Percentiles rank a stretch among this genome's conserved stretches.
phyloP scores from a whole-genome alignment of 768 basidiomycete species.

The Panus rudis region DNA sequence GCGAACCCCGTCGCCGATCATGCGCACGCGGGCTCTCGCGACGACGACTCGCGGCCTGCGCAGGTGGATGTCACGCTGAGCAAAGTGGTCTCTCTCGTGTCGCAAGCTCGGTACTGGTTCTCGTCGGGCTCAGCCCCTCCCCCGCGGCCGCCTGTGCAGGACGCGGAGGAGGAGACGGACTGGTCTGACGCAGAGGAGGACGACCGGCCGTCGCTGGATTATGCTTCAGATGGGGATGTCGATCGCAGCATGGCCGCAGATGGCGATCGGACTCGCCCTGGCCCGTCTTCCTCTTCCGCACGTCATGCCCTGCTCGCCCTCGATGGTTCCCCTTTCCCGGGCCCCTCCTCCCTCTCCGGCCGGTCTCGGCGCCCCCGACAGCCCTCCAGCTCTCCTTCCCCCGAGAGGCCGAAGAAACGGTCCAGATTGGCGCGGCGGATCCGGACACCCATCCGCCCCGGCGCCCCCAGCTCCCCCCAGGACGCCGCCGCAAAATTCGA shows the following conservation, averaged over 20 bases:
- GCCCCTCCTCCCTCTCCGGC: constrained; percentile 28
- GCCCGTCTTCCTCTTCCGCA: too few relatives aligned
- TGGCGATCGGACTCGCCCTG: constrained; percentile 5
- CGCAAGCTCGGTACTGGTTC: constrained; percentile 12
- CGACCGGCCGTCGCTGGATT: constrained; percentile 19
- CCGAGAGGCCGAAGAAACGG: not conserved
- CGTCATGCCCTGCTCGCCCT: too few relatives aligned
- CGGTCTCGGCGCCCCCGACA: constrained; percentile 3
- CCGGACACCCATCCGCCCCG: not conserved
- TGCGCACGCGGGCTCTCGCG: constrained; percentile 4
- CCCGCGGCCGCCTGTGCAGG: not conserved
- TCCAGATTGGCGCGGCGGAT: not conserved
- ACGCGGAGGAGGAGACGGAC: not conserved
- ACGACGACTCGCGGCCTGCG: constrained; percentile 9
- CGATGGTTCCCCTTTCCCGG: constrained; percentile 19
- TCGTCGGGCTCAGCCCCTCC: constrained; percentile 1
- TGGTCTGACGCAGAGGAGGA: constrained; percentile 11
- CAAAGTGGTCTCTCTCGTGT: constrained; percentile 44
- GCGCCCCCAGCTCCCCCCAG: constrained; percentile 18
- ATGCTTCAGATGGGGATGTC: constrained; percentile 27
- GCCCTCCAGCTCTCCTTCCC: not conserved
- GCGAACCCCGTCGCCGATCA: constrained; percentile 6
- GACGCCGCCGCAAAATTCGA: constrained; percentile 36
- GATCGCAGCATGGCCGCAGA: constrained; percentile 22
- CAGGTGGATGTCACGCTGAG: constrained; percentile 50